Percentiles rank a stretch among this genome's conserved stretches.
Conservation (phyloP, 2,329 filamentous ascomycete genomes). For the Basipetospora sp. region DNA sequence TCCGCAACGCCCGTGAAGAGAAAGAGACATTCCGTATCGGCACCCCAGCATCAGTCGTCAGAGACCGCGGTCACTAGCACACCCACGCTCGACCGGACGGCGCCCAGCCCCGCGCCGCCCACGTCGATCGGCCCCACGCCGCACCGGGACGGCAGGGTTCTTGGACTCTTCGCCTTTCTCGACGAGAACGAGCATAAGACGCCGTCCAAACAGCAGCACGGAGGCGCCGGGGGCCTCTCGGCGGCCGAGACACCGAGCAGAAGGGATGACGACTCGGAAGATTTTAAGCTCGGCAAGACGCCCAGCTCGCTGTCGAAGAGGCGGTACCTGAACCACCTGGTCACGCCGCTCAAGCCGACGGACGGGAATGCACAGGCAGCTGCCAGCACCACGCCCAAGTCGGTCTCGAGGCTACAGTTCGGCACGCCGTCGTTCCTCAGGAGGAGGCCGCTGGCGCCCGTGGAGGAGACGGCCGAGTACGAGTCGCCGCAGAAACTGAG, state of each 20-base stretch:
- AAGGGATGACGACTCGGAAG: conserved; percentile 17
- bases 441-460: conserved; percentile 29
- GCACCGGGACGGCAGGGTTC: conserved; percentile 60
- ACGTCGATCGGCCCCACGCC: conserved; percentile 63
- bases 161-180: conserved; percentile 64
- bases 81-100: conserved; percentile 38
- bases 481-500: conserved; percentile 23
- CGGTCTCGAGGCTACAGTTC: conserved; percentile 42
- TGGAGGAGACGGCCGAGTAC: conserved; percentile 42
- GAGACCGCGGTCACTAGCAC: conserved; percentile 30
- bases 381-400: conserved; percentile 30
- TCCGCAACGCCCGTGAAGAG: conserved; percentile 38
- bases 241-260: conserved; percentile 29
- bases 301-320: conserved; percentile 45
- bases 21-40: not conserved
- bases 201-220: conserved; percentile 29
- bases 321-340: conserved; percentile 46
- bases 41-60: too few relatives aligned
- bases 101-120: conserved; percentile 36
- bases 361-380: conserved; percentile 18
- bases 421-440: conserved; percentile 56
- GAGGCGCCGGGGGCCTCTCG: not conserved
- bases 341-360: conserved; percentile 45
- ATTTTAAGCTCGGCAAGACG: conserved; percentile 27
- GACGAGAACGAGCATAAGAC: conserved; percentile 34